Conservation (phyloP, 768 basidiomycete genomes). For the Rhodotorula graminis region DNA sequence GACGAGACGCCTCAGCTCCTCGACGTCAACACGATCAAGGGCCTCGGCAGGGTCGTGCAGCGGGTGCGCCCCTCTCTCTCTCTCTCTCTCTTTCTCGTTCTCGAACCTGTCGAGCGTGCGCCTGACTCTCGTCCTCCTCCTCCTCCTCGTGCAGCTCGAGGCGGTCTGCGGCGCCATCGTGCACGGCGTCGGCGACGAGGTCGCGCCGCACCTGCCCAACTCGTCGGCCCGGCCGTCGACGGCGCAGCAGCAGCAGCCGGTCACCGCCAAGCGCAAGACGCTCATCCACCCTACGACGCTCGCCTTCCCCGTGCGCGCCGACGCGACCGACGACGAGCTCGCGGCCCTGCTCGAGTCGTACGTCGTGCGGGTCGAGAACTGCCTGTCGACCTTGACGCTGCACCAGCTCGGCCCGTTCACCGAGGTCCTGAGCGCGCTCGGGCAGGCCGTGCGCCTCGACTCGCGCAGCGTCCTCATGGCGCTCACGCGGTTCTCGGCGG, state of each 20-base stretch:
- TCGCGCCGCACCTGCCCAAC: background rate
- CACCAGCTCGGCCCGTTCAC: conserved; percentile 42
- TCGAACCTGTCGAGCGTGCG: no score
- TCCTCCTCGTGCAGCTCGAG: conserved; percentile 15
- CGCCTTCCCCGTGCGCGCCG: conserved; percentile 37
- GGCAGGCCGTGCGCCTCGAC: conserved; percentile 25
- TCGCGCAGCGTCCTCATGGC: conserved; percentile 24
- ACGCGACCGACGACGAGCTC: conserved; percentile 42
- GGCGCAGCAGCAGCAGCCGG: conserved; percentile 1
- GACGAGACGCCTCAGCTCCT: conserved; percentile 32
- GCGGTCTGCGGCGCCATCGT: conserved; percentile 15
- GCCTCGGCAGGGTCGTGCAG: conserved; percentile 31
- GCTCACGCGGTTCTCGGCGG: conserved; percentile 31
- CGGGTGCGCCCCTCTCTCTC: background rate
- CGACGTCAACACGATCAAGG: conserved; percentile 31
- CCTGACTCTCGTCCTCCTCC: no score
- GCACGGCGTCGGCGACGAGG: conserved; percentile 12
- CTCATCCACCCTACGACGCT: conserved; percentile 21
- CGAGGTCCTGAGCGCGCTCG: conserved; percentile 37
- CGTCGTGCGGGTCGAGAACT: conserved; percentile 40
- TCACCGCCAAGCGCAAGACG: conserved; percentile 24
- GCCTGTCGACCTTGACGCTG: conserved; percentile 37
- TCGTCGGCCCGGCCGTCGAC: conserved; percentile 11
- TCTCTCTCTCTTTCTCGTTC: background rate
- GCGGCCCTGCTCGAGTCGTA: conserved; percentile 39